phyloP scores from a whole-genome alignment of 2,329 filamentous ascomycete genomes.

The Lachnellula willkommii region DNA sequence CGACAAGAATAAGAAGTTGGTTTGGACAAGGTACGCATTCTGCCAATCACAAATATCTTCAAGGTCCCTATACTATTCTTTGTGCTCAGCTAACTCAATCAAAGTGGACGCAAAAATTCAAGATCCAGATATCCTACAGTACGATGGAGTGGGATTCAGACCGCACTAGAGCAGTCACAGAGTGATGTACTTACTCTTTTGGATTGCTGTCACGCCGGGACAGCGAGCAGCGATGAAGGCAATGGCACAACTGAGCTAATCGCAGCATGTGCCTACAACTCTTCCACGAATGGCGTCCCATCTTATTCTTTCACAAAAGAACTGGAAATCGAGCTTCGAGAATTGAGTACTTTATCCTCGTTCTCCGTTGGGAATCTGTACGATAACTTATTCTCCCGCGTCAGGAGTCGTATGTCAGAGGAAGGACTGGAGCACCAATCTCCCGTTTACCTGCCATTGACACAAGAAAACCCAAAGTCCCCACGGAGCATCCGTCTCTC shows the following conservation, averaged over 20 bases:
- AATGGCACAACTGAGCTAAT: slow-evolving; percentile 20
- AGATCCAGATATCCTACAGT: slow-evolving; percentile 8
- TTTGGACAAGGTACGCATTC: slow-evolving; percentile 17
- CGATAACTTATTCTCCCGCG: slow-evolving; percentile 20
- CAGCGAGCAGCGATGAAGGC: slow-evolving; percentile 3
- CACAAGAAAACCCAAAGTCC: slow-evolving; percentile 9
- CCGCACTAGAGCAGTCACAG: slow-evolving; percentile 11
- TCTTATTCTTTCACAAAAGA: slow-evolving; percentile 13
- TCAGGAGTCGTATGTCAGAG: slow-evolving; percentile 11
- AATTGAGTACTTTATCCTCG: slow-evolving; percentile 17
- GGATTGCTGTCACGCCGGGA: slow-evolving; percentile 15
- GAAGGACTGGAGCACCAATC: slow-evolving; percentile 4
- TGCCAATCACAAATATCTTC: neutral
- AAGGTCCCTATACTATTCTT: neutral
- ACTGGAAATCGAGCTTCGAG: slow-evolving; percentile 15
- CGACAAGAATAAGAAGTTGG: slow-evolving; percentile 7
- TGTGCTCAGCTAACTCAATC: neutral
- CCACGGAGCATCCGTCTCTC: slow-evolving; percentile 22
- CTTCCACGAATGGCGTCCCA: neutral
- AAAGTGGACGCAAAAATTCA: slow-evolving; percentile 4
- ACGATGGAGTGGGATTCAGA: slow-evolving; percentile 18
- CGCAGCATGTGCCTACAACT: slow-evolving; percentile 12
- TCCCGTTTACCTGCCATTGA: slow-evolving; percentile 14
- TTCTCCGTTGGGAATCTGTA: slow-evolving; percentile 23
- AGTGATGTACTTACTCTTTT: slow-evolving; percentile 19